Conservation (phyloP, 768 basidiomycete genomes). For the Floccularia luteovirens region DNA sequence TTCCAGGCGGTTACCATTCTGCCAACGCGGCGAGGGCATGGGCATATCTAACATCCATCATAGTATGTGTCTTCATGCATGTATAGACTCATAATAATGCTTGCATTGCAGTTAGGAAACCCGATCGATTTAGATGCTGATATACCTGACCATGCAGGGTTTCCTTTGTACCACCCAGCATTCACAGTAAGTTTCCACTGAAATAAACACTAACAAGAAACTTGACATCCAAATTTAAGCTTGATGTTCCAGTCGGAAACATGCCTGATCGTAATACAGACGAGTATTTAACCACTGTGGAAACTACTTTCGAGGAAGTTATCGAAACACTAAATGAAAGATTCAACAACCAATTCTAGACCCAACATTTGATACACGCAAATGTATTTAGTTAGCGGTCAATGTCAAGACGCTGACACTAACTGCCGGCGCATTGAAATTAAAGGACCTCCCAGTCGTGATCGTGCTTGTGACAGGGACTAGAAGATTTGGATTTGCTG, state of each 20-base stretch:
- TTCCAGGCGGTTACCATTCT: slow-evolving; percentile 73
- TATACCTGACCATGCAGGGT: slow-evolving; percentile 73
- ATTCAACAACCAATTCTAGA: slow-evolving; percentile 1
- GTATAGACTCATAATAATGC: neutral
- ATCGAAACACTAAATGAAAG: slow-evolving; percentile 20
- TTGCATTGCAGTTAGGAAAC: slow-evolving; percentile 35
- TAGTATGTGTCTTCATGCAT: slow-evolving; percentile 34
- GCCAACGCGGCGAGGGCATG: slow-evolving; percentile 84
- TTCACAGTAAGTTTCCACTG: slow-evolving; percentile 40
- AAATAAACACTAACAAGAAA: neutral
- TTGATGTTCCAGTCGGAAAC: slow-evolving; percentile 68
- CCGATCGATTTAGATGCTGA: slow-evolving; percentile 50
- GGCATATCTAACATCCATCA: slow-evolving; percentile 73
- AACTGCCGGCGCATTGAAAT: slow-evolving; percentile 46
- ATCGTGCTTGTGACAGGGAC: slow-evolving; percentile 39
- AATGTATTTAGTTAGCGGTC: slow-evolving; percentile 9
- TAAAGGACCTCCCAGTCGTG: slow-evolving; percentile 39
- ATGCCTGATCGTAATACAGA: slow-evolving; percentile 68
- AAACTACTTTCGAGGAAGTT: slow-evolving; percentile 28
- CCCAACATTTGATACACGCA: neutral
- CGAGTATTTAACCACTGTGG: slow-evolving; percentile 42
- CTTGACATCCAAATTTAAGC: slow-evolving; percentile 14
- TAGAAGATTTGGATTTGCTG: slow-evolving; percentile 37
- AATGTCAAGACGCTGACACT: slow-evolving; percentile 33
- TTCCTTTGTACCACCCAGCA: slow-evolving; percentile 70